Evolutionary conservation across 1,284 basidiomycete genomes (phyloP).

Genomic region (Fereydounia khargensis): DNA sequence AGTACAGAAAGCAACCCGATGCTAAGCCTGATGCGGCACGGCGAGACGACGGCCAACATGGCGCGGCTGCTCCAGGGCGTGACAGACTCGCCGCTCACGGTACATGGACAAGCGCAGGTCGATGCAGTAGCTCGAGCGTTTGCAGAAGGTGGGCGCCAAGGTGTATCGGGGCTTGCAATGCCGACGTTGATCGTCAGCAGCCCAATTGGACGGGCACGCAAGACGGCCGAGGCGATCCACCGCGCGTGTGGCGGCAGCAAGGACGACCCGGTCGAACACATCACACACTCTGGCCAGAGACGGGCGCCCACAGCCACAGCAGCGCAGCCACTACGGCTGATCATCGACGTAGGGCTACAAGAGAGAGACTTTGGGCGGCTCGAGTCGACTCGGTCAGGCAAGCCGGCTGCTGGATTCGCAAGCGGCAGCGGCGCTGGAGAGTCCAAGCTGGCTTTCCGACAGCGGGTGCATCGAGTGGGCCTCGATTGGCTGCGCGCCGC

Average conservation of each 20-base stretch:
- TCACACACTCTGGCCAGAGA: too few relatives aligned
- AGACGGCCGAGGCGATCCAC: constrained; percentile 35
- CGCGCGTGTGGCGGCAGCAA: constrained; percentile 9
- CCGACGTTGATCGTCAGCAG: constrained; percentile 40
- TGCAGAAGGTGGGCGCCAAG: neutral
- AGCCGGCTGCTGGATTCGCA: constrained; percentile 23
- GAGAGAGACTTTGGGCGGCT: constrained; percentile 40
- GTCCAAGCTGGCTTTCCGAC: constrained; percentile 7
- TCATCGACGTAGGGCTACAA: constrained; percentile 14
- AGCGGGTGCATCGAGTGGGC: constrained; percentile 12
- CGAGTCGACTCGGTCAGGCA: constrained; percentile 34
- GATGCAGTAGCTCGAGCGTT: constrained; percentile 21
- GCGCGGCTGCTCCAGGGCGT: constrained; percentile 48
- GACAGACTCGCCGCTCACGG: constrained; percentile 44
- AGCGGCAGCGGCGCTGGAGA: constrained; percentile 21
- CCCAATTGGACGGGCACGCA: constrained; percentile 36
- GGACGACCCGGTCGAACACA: too few relatives aligned
- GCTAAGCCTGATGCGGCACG: constrained; percentile 48
- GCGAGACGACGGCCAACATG: constrained; percentile 48
- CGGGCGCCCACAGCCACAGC: too few relatives aligned
- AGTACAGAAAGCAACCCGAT: too few relatives aligned
- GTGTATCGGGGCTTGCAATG: neutral
- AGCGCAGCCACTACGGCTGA: constrained; percentile 5
- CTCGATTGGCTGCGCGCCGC: constrained; percentile 12
- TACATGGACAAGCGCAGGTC: constrained; percentile 40